phyloP scores from a whole-genome alignment of 768 basidiomycete genomes.

The Coprinopsis strossmayeri region DNA sequence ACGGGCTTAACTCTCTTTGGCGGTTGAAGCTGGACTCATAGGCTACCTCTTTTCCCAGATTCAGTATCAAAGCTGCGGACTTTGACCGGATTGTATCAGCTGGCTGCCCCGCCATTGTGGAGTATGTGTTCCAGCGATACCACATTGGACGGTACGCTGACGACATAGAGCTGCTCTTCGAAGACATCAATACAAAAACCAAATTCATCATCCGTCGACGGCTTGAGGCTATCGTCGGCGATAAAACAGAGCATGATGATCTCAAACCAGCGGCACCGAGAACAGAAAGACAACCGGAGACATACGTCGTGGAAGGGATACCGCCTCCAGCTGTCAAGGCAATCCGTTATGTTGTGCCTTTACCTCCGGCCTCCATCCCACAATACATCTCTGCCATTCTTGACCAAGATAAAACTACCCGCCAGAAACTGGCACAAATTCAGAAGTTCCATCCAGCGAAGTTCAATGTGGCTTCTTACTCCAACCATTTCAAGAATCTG shows the following conservation, averaged over 20 bases:
- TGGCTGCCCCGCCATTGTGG: constrained; percentile 20
- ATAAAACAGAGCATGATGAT: constrained; percentile 35
- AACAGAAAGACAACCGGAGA: constrained; percentile 24
- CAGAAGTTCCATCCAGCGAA: constrained; percentile 28
- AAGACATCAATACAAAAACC: constrained; percentile 35
- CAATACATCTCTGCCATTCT: constrained; percentile 22
- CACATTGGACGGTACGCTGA: constrained; percentile 45
- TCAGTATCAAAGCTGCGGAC: constrained; percentile 16
- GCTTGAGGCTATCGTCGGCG: constrained; percentile 39
- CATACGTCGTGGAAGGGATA: constrained; percentile 33
- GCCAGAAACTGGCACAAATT: constrained; percentile 25
- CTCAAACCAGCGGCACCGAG: constrained; percentile 34
- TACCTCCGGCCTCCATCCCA: constrained; percentile 38
- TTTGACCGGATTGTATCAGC: constrained; percentile 16
- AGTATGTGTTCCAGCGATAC: constrained; percentile 25
- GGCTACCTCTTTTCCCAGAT: constrained; percentile 13
- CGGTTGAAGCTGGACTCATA: neutral
- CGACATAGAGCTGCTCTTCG: constrained; percentile 45
- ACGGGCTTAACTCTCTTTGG: neutral
- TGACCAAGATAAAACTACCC: constrained; percentile 14
- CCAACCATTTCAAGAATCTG: constrained; percentile 40
- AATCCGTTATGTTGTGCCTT: constrained; percentile 32
- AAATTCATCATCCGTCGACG: constrained; percentile 43
- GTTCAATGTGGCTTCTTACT: constrained; percentile 34
- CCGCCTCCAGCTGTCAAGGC: constrained; percentile 33